Evolutionary conservation across 108 stramenopile species (phyloP).

Genomic region (Aureococcus anophagefferens): DNA sequence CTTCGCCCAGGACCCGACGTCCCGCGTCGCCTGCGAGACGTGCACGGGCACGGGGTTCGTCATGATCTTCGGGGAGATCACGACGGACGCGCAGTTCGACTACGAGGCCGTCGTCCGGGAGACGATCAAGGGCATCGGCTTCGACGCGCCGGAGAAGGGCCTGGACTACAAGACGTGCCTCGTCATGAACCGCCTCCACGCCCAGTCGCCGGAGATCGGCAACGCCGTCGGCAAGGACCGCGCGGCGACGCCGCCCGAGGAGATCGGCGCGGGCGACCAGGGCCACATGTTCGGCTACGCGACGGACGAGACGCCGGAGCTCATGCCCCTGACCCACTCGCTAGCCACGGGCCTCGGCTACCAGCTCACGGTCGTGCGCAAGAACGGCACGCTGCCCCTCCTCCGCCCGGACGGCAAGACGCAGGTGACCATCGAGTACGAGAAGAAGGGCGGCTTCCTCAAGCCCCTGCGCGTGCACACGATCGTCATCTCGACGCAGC

Average conservation of each 20-base stretch:
- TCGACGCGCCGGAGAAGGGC: slow-evolving; percentile 53
- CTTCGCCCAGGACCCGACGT: slow-evolving; percentile 45
- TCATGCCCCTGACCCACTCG: slow-evolving; percentile 55
- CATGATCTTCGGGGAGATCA: slow-evolving; percentile 64
- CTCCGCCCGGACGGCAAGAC: slow-evolving; percentile 59
- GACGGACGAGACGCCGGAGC: slow-evolving; percentile 48
- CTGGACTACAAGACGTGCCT: slow-evolving; percentile 54
- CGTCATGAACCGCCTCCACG: slow-evolving; percentile 54
- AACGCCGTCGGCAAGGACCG: slow-evolving; percentile 32
- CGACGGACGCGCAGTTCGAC: slow-evolving; percentile 51
- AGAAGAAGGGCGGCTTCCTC: slow-evolving; percentile 39
- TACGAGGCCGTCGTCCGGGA: slow-evolving; percentile 59
- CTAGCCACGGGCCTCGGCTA: slow-evolving; percentile 48
- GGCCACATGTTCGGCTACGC: slow-evolving; percentile 66
- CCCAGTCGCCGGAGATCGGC: slow-evolving; percentile 57
- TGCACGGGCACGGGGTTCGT: slow-evolving; percentile 62
- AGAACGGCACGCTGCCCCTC: slow-evolving; percentile 46
- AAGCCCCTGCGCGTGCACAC: slow-evolving; percentile 56
- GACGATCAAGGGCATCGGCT: slow-evolving; percentile 53
- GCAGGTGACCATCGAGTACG: slow-evolving; percentile 55
- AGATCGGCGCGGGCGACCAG: slow-evolving; percentile 61
- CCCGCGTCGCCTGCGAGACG: slow-evolving; percentile 63
- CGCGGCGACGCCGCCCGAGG: slow-evolving; percentile 29
- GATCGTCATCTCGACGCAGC: slow-evolving; percentile 60
- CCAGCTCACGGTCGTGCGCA: slow-evolving; percentile 54